Percentiles rank a stretch among this genome's conserved stretches.
These are phyloP conservation scores for Serendipita indica DNA, from an alignment of 768 basidiomycete species.

Conservation along the genomic window DNA sequence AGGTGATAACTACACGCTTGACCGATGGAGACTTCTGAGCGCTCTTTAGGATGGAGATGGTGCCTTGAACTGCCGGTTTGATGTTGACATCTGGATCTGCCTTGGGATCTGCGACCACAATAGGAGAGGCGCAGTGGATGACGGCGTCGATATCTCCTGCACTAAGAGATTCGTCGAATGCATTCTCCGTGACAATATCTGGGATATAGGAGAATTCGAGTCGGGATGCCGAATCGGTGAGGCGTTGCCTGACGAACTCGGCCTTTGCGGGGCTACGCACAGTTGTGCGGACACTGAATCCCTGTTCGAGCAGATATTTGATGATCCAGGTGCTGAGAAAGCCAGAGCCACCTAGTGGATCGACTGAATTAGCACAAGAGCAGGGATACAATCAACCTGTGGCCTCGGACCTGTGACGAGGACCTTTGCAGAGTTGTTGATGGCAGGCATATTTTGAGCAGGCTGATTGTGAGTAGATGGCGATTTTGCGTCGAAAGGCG, in stretches of 20 bases:
- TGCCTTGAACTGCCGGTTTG: slow-evolving; percentile 17
- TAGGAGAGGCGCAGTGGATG: slow-evolving; percentile 16
- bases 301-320: slow-evolving; percentile 16
- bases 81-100: slow-evolving; percentile 18
- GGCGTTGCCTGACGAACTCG: neutral
- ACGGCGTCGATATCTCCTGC: slow-evolving; percentile 15
- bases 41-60: slow-evolving; percentile 14
- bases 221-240: neutral
- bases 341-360: slow-evolving; percentile 11
- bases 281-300: slow-evolving; percentile 25
- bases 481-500: too few relatives aligned
- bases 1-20: slow-evolving; percentile 19
- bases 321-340: slow-evolving; percentile 17
- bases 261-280: slow-evolving; percentile 24
- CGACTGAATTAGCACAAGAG: neutral
- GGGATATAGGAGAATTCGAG: slow-evolving; percentile 2
- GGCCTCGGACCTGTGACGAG: slow-evolving; percentile 11
- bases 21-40: slow-evolving; percentile 13
- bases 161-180: slow-evolving; percentile 16
- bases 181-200: neutral
- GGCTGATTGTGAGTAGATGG: too few relatives aligned
- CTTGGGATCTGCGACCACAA: slow-evolving; percentile 8
- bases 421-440: neutral
- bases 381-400: neutral
- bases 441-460: neutral